Evolutionary conservation across 2,329 filamentous ascomycete species (phyloP).

Genomic region (Fusarium citri): DNA sequence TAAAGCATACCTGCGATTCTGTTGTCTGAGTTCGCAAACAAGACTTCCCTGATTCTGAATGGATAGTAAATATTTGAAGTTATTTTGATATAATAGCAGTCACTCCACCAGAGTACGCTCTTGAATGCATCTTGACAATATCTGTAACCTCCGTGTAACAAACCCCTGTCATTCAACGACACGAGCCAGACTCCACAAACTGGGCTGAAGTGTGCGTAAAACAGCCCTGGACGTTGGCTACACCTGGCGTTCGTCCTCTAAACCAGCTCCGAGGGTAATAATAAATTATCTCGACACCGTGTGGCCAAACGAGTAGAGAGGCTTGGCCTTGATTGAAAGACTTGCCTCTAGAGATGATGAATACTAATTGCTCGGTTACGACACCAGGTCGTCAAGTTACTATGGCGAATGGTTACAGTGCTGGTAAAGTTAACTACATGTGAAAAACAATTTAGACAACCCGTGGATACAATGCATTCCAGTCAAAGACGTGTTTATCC

Average conservation of each 20-base stretch:
- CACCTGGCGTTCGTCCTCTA: neutral
- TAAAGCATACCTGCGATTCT: neutral
- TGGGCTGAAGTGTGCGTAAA: conserved; percentile 30
- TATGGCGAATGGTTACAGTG: neutral
- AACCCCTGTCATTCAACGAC: neutral
- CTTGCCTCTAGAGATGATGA: neutral
- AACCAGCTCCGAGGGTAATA: no score
- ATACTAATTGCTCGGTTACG: neutral
- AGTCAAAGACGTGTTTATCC: neutral
- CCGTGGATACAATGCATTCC: neutral
- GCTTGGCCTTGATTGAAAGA: neutral
- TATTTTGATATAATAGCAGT: neutral
- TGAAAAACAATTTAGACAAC: neutral
- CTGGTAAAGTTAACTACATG: neutral
- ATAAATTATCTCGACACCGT: neutral
- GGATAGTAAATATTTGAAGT: neutral
- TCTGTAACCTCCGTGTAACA: neutral
- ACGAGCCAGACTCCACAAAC: conserved; percentile 22
- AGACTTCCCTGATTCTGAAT: neutral
- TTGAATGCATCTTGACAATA: neutral
- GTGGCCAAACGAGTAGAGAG: neutral
- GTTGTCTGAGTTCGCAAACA: neutral
- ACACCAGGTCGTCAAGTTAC: neutral
- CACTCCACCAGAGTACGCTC: neutral
- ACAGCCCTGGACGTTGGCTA: neutral